Base-by-base conservation (phyloP, 768 basidiomycete species). In the Auriscalpium orientale region DNA sequence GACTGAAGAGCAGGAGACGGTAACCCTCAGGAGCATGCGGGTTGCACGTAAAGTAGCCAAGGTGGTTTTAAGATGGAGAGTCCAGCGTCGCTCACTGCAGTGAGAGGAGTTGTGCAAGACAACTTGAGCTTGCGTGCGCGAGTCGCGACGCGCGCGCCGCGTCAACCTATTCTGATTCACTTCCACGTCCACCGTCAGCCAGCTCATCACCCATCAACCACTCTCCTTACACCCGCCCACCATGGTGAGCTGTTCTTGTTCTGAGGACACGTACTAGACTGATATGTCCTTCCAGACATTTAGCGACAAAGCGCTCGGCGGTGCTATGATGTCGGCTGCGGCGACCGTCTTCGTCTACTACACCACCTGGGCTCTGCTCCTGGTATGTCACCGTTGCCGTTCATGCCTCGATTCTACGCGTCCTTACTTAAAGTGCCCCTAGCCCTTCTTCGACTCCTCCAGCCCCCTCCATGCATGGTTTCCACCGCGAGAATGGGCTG, bases 401-500 rank as follows among this genome's bases (percentile, higher is more conserved):
- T 34, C 28, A 49, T 37, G 28, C 36, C 35, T 21, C 9, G 34
- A 18, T 44, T 43, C 37, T 5, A 40, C 52, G n/a, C 51, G 45
- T 51, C 56, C 49, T 54, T 43, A 28, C 28, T 28, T 2, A 28
- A 28, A 28, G 28, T 28, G 28, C 28, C 28, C 5, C 54, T 56
- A 86, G 85, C 95, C 95, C 7, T 92, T 97, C 75, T 83, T 97
- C 58, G 85, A 90, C 56, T 58, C 76, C 1, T 78, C 82, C 3
- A 92, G 83, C 64, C 80, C 84, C 18, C 74, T 95, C 34, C 91
- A 94, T 59, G 61, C 66, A 45, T 84, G 81, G 71, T 98, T 98
- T 68, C 95, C 91, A 0, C 67, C 89, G 6, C 77, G 95, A 49
- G 92, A 97, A 75, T 98, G 94, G 92, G 95, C 92, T 10, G 76